Evolutionary conservation across 2,329 filamentous ascomycete species (phyloP).

Genomic region (Fusarium denticulatum): DNA sequence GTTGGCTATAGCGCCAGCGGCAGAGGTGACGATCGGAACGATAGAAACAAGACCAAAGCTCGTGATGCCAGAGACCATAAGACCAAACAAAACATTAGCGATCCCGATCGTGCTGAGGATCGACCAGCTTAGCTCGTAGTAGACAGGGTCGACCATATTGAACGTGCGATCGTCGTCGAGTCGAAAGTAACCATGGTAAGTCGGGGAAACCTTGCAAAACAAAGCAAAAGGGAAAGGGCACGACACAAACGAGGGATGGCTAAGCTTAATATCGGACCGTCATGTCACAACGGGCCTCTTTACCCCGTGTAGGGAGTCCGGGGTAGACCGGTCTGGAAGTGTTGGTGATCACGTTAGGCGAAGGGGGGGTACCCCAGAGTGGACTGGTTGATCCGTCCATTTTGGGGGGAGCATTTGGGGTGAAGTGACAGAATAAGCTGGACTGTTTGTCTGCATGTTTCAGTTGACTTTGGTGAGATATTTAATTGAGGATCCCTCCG

Average conservation of each 20-base stretch:
- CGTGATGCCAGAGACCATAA: slow-evolving; percentile 53
- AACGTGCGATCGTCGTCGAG: not conserved
- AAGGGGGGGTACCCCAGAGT: slow-evolving; percentile 20
- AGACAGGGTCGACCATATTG: slow-evolving; percentile 37
- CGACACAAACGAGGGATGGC: not conserved
- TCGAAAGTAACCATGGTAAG: slow-evolving; percentile 1
- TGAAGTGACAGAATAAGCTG: not conserved
- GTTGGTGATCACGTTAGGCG: slow-evolving; percentile 22
- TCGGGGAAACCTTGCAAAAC: not conserved
- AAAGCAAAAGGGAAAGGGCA: not conserved
- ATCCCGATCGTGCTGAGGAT: slow-evolving; percentile 57
- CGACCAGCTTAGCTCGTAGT: slow-evolving; percentile 57
- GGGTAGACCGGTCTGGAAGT: slow-evolving; percentile 16
- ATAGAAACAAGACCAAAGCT: slow-evolving; percentile 50
- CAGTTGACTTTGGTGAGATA: not conserved
- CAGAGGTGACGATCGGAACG: slow-evolving; percentile 53
- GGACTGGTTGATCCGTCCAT: slow-evolving; percentile 6
- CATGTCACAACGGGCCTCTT: not conserved
- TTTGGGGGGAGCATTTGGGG: not conserved
- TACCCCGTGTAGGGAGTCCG: slow-evolving; percentile 24
- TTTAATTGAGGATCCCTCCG: not conserved
- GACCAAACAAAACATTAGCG: slow-evolving; percentile 52
- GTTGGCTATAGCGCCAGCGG: slow-evolving; percentile 53
- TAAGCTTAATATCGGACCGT: slow-evolving; percentile 6
- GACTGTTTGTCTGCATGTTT: not conserved